These are phyloP conservation scores for Cystoderma amianthinum DNA, from an alignment of 768 basidiomycete species.

Conservation along the genomic window DNA sequence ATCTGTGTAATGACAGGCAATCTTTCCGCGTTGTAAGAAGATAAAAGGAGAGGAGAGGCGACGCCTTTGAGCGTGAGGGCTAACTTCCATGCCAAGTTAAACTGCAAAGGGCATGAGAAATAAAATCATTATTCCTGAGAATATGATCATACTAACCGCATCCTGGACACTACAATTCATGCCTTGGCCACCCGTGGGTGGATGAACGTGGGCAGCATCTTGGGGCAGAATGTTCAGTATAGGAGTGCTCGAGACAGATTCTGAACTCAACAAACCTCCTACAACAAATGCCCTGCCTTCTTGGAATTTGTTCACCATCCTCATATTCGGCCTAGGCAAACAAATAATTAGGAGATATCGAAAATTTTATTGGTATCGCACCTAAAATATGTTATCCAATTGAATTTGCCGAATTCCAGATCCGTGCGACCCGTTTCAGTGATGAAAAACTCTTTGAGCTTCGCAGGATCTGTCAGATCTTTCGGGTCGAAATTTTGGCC, in stretches of 20 bases:
- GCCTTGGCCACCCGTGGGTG: conserved; percentile 24
- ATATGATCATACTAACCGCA: too few species aligned
- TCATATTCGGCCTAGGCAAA: conserved; percentile 12
- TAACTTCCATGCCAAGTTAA: conserved; percentile 28
- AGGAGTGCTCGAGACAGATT: neutral
- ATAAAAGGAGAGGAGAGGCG: conserved; percentile 15
- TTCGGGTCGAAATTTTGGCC: conserved; percentile 13
- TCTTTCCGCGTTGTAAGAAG: conserved; percentile 22
- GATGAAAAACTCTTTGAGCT: too few species aligned
- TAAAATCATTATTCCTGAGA: conserved; percentile 26
- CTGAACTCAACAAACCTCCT: conserved; percentile 12
- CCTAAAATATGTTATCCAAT: conserved; percentile 21
- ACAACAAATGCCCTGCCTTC: conserved; percentile 9
- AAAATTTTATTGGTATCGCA: conserved; percentile 5
- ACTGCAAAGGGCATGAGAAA: too few species aligned
- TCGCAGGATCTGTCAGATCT: too few species aligned
- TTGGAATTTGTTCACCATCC: conserved; percentile 11
- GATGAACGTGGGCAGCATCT: conserved; percentile 27
- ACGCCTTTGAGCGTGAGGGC: conserved; percentile 16
- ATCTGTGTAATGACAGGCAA: conserved; percentile 28
- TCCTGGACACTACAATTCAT: too few species aligned
- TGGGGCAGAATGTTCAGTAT: too few species aligned
- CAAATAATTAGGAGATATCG: neutral
- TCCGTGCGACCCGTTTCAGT: too few species aligned
- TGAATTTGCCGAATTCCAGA: conserved; percentile 17